Conservation (phyloP, 768 basidiomycete genomes). For the Crepidotus variabilis region DNA sequence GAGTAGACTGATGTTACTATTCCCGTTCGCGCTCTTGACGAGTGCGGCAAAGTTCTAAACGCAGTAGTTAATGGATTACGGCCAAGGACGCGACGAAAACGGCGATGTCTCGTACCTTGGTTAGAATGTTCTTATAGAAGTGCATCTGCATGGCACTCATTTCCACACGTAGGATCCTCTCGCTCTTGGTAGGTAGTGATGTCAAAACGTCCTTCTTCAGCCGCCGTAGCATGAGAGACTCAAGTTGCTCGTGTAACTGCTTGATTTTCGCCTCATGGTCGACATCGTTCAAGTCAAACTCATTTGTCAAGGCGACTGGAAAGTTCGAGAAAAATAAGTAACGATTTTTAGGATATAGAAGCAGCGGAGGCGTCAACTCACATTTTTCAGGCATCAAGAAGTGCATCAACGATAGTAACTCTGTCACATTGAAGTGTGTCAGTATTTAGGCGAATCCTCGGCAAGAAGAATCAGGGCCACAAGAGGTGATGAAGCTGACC, state of each 20-base stretch:
- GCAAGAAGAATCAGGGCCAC: background rate
- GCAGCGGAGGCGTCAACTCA: slow-evolving; percentile 31
- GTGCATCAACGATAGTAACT: slow-evolving; percentile 95
- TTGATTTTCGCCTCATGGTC: slow-evolving; percentile 96
- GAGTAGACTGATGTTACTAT: slow-evolving; percentile 89
- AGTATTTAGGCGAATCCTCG: background rate
- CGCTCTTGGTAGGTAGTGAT: slow-evolving; percentile 94
- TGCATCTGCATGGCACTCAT: slow-evolving; percentile 96
- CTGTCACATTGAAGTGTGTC: slow-evolving; percentile 34
- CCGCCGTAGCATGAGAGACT: slow-evolving; percentile 90
- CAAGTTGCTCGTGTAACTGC: slow-evolving; percentile 89
- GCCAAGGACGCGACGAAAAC: background rate
- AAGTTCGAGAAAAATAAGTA: too few species aligned
- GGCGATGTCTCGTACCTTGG: slow-evolving; percentile 53
- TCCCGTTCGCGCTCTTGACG: slow-evolving; percentile 84
- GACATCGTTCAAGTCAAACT: slow-evolving; percentile 90
- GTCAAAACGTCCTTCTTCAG: slow-evolving; percentile 96
- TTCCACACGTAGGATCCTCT: slow-evolving; percentile 95
- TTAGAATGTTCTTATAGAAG: slow-evolving; percentile 98
- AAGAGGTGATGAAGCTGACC: slow-evolving; percentile 43
- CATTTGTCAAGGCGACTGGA: slow-evolving; percentile 85
- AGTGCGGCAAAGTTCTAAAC: slow-evolving; percentile 88
- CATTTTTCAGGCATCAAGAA: slow-evolving; percentile 99
- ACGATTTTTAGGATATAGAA: too few species aligned
- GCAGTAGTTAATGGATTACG: slow-evolving; percentile 4